These are phyloP conservation scores for Dryas drummondii DNA, from an alignment of 306 rosid species.

Conservation along the genomic window DNA sequence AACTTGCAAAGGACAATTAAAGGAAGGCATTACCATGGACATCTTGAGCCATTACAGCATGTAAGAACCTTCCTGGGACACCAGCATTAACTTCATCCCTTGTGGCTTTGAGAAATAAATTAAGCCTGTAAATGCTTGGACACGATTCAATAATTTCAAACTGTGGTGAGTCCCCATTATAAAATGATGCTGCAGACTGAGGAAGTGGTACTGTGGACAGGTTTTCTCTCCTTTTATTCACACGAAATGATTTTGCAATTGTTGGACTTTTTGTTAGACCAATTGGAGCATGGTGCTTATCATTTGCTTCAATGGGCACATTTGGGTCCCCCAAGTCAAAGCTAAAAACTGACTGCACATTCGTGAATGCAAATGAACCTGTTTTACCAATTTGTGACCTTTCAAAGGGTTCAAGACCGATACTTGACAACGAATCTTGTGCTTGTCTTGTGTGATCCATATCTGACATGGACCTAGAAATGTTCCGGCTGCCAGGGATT, in stretches of 20 bases:
- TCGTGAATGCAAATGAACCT: conserved; percentile 37
- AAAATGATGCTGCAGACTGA: conserved; percentile 69
- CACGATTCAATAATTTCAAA: conserved; percentile 68
- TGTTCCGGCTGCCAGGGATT: conserved; percentile 13
- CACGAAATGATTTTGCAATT: conserved; percentile 42
- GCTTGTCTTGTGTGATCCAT: conserved; percentile 24
- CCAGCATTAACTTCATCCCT: conserved; percentile 73
- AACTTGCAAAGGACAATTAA: background rate
- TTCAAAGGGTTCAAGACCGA: conserved; percentile 26
- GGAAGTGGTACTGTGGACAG: conserved; percentile 53
- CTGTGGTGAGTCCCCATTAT: conserved; percentile 57
- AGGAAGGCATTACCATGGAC: conserved; percentile 50
- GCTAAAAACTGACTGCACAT: conserved; percentile 29
- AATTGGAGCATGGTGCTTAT: conserved; percentile 20
- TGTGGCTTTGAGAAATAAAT: conserved; percentile 58
- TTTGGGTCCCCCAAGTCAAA: conserved; percentile 26
- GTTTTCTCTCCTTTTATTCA: conserved; percentile 47
- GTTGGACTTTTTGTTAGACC: conserved; percentile 18
- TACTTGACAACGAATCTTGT: conserved; percentile 29
- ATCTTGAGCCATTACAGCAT: conserved; percentile 63
- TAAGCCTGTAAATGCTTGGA: conserved; percentile 56
- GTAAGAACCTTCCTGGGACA: conserved; percentile 70
- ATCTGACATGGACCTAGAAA: conserved; percentile 36
- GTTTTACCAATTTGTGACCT: conserved; percentile 32
- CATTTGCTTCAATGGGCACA: conserved; percentile 34